Base-by-base conservation (phyloP, 2,329 filamentous ascomycete species). In the Scleromitrula shiraiana region DNA sequence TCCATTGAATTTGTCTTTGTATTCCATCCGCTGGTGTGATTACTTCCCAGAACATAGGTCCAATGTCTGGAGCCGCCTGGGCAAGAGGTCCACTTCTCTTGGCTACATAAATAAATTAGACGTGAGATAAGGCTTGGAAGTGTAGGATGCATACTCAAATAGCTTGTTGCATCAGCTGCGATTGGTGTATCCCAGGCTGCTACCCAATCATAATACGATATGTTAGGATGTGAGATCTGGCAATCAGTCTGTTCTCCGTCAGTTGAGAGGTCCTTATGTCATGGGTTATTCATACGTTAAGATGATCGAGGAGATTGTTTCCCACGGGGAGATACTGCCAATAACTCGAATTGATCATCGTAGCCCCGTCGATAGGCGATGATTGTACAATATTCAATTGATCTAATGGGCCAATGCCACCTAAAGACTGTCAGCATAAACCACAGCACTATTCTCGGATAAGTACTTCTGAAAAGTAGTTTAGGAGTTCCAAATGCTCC, bases 131-230 rank as follows among this genome's bases (percentile, higher is more conserved):
- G 22, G 19, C 12, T 36, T 5, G n/a, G 14, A 14, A n/a, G n/a
- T 6, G 24, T 4, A 22, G 19, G 6, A 6, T 7, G n/a, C 24
- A 22, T 44, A 68, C 63, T 68, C 20, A 77, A 65, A 50, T 77
- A 77, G 29, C 59, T 53, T 20, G 60, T 53, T 46, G 63, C 63
- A 58, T 78, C 75, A 2, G 64, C 61, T 2, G 52, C 55, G 51
- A 68, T 72, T 2, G 73, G 73, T 39, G 57, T 59, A 56, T 74
- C 57, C 66, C 70, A 85, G 2, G 81, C 80, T 46, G 67, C 69
- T 59, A 81, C 82, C 58, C 82, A 84, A 67, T 85, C 76, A 59
- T 85, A 85, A 64, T 78, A 78, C 7, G 69, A 68, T 41, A 77
- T 65, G 47, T 71, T 72, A 10, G 70, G 68, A 56, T 77, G 73